These are phyloP conservation scores for Penstemon newberryi DNA, from an alignment of 257 asterid species.

Conservation along the genomic window DNA sequence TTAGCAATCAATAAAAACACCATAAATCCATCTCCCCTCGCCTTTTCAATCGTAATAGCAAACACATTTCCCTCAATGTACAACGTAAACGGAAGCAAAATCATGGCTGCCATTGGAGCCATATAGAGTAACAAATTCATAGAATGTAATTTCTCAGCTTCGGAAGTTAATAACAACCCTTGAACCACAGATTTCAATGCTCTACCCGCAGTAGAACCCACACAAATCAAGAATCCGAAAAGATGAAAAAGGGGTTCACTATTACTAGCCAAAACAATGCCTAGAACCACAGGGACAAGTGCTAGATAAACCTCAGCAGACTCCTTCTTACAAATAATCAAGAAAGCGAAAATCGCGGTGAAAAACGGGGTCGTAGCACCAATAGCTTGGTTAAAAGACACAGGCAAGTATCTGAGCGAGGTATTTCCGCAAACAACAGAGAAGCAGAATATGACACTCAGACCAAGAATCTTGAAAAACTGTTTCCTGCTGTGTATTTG, in stretches of 20 bases:
- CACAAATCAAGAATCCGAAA: slow-evolving; percentile 79
- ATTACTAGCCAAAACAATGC: slow-evolving; percentile 89
- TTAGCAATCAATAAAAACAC: slow-evolving; percentile 62
- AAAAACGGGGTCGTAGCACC: slow-evolving; percentile 97
- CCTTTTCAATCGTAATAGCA: slow-evolving; percentile 60
- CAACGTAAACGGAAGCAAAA: slow-evolving; percentile 73
- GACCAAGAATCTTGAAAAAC: slow-evolving; percentile 75
- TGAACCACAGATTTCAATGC: slow-evolving; percentile 95
- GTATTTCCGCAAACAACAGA: slow-evolving; percentile 97
- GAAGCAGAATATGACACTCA: slow-evolving; percentile 75
- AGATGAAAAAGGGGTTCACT: slow-evolving; percentile 89
- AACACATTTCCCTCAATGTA: slow-evolving; percentile 89
- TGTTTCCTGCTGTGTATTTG: slow-evolving; percentile 76
- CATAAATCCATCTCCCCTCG: slow-evolving; percentile 64
- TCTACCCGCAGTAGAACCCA: slow-evolving; percentile 93
- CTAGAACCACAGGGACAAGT: slow-evolving; percentile 84
- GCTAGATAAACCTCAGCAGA: slow-evolving; percentile 87
- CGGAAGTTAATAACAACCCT: slow-evolving; percentile 76
- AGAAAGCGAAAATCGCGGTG: slow-evolving; percentile 86
- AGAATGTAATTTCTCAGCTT: slow-evolving; percentile 85
- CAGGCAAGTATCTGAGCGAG: slow-evolving; percentile 83
- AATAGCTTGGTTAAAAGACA: slow-evolving; percentile 88
- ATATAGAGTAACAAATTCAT: slow-evolving; percentile 90
- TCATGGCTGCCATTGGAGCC: slow-evolving; percentile 96
- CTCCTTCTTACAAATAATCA: slow-evolving; percentile 76